A percentile compares a stretch with the other conserved stretches of the same genome.
phyloP scores from a whole-genome alignment of 202 grass and related monocot species.

The Saccharum hybrid region DNA sequence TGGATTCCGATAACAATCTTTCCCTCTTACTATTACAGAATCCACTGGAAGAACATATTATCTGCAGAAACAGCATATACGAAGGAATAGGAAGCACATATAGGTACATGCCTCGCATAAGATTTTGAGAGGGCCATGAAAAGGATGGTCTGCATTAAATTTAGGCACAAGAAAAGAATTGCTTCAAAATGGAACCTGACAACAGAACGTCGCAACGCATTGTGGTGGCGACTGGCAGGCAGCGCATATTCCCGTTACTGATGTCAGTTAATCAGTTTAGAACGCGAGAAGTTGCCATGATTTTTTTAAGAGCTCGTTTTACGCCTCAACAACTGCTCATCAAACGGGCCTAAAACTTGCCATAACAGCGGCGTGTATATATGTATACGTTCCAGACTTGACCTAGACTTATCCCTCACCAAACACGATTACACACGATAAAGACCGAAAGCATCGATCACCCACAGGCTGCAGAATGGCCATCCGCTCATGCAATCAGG shows the following conservation, averaged over 20 bases:
- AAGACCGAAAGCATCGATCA: not conserved
- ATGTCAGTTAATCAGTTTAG: not conserved
- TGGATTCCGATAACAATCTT: constrained; percentile 17
- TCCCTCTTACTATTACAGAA: not conserved
- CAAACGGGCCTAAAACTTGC: not conserved
- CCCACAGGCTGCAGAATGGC: not conserved
- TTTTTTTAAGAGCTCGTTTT: not conserved
- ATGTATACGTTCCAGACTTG: not conserved
- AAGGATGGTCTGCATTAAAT: not conserved
- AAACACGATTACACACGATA: not conserved
- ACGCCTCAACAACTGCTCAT: not conserved
- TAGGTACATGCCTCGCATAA: constrained; percentile 8
- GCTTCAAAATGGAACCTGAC: constrained; percentile 28
- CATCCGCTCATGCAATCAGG: not conserved
- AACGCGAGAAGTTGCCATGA: not conserved
- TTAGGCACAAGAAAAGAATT: constrained; percentile 42
- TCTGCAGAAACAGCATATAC: not conserved
- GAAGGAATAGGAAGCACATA: constrained; percentile 3
- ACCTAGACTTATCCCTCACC: not conserved
- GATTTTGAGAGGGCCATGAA: constrained; percentile 21
- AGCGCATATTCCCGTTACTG: not conserved
- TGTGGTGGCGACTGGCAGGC: not conserved
- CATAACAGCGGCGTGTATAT: too few species aligned
- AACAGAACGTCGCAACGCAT: not conserved
- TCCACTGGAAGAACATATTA: not conserved